These are phyloP conservation scores for Deuterostichococcus epilithicus DNA, from an alignment of 139 green algal species.

Conservation along the genomic window DNA sequence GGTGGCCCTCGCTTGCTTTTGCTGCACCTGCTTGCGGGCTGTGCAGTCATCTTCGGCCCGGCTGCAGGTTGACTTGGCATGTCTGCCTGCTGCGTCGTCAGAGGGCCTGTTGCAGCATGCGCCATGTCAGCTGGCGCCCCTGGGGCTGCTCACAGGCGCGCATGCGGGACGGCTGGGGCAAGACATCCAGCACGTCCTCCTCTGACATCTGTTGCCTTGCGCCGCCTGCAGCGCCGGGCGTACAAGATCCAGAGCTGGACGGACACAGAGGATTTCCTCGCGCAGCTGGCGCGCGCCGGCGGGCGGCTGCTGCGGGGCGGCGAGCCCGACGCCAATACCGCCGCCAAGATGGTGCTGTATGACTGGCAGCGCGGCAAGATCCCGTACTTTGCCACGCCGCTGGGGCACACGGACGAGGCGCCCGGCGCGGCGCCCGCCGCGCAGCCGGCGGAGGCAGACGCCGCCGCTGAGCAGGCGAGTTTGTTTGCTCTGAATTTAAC, in stretches of 20 bases:
- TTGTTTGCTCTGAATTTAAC: no score
- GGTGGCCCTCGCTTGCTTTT: background rate
- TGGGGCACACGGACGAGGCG: conserved; percentile 47
- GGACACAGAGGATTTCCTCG: conserved; percentile 88
- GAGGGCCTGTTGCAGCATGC: no score
- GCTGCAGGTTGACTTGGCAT: no score
- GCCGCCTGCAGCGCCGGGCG: conserved; percentile 51
- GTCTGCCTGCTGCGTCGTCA: no score
- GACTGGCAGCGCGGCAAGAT: conserved; percentile 98
- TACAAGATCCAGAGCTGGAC: conserved; percentile 86
- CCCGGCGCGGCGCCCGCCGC: conserved; percentile 12
- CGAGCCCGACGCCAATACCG: conserved; percentile 93
- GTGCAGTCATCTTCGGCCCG: no score
- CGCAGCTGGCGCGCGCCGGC: conserved; percentile 66
- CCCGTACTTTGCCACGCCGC: conserved; percentile 92
- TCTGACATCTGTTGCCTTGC: background rate
- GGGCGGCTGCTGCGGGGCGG: conserved; percentile 80
- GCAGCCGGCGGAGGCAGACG: conserved; percentile 16
- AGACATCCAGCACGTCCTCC: no score
- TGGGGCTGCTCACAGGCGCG: no score
- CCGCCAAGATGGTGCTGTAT: conserved; percentile 91
- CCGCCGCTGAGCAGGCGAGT: background rate
- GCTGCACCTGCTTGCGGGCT: background rate
- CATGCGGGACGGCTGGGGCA: no score
- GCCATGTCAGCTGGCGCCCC: no score